These are phyloP conservation scores for Pythium inflatum DNA, from an alignment of 352 stramenopile genomes.

Conservation along the genomic window DNA sequence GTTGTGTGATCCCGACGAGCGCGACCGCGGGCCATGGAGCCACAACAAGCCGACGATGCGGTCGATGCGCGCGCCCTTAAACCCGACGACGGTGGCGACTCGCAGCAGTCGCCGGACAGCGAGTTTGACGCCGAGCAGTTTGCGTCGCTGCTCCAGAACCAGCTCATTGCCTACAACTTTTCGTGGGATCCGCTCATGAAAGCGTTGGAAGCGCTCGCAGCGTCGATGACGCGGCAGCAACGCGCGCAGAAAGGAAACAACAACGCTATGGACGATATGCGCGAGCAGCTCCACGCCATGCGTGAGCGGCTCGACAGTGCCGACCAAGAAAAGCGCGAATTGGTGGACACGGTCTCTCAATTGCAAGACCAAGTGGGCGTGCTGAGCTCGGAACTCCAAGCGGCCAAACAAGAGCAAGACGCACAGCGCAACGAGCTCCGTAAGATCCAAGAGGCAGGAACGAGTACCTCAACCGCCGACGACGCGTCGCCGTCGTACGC, in stretches of 20 bases:
- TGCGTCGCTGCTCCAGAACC: slow-evolving; percentile 59
- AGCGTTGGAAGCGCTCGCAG: slow-evolving; percentile 58
- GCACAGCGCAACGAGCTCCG: slow-evolving; percentile 34
- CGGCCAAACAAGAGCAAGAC: slow-evolving; percentile 37
- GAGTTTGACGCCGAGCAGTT: slow-evolving; percentile 53
- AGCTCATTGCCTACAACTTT: slow-evolving; percentile 72
- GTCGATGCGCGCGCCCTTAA: slow-evolving; percentile 11
- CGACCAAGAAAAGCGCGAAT: slow-evolving; percentile 62
- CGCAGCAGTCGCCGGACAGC: slow-evolving; percentile 1
- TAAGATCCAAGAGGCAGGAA: slow-evolving; percentile 11
- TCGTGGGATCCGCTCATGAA: slow-evolving; percentile 78
- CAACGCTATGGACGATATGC: slow-evolving; percentile 55
- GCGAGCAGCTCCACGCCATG: slow-evolving; percentile 49
- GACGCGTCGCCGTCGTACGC: slow-evolving; percentile 34
- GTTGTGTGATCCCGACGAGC: neutral
- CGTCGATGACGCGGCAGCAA: slow-evolving; percentile 61
- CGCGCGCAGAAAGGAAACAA: slow-evolving; percentile 49
- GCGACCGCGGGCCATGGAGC: slow-evolving; percentile 26
- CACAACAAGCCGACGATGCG: slow-evolving; percentile 27
- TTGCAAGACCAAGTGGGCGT: slow-evolving; percentile 56
- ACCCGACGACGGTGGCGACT: neutral
- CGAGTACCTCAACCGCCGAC: neutral
- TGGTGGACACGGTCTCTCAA: slow-evolving; percentile 45
- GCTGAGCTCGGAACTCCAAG: slow-evolving; percentile 52
- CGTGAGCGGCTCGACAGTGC: slow-evolving; percentile 44